Evolutionary conservation across 1,139 yeast species (phyloP), one percentile per base, ranked within the genome.

Genomic region (Geotrichum cucujoidarum): DNA sequence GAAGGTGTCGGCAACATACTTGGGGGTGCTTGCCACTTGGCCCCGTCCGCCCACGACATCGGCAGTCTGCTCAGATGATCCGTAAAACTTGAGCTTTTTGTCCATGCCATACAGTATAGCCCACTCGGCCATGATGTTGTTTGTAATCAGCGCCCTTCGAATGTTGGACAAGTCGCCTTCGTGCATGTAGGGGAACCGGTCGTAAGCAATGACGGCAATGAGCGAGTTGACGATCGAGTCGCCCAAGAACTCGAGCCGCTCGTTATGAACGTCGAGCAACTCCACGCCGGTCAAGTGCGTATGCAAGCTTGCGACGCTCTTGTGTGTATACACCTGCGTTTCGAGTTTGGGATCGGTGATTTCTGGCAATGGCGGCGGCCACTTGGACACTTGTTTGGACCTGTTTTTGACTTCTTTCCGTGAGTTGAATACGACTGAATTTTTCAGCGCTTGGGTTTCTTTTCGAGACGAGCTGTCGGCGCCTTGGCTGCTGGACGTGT

Each of bases 161-260:
- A 85, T 70, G 49, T 74, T 74, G 0, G 96, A 81, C 54, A 94
- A 68, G 39, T 80, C 82, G 33, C 98, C 98, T 71, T 94, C 98
- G 20, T 81, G 71, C 34, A 81, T 82, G 43, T 74, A 69, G 0
- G 95, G 92, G 58, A 83, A 84, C 51, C 76, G 68, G 30, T 76
- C 72, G 59, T 75, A 88, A 17, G 88, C 72, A 43, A 88, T 73
- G 53, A 78, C 70, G 0, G 97, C 83, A 43, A 86, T 81, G 40
- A 83, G 71, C 52, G 78, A 78, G 60, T 89, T 87, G 55, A 92
- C 70, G 17, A 89, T 78, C 0, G 97, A 82, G 67, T 94, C 99
- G 18, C 99, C 99, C 38, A 89, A 69, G 62, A 89, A 94, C 67
- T 94, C 99, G 34, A 92, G 72, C 47, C 98, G 74, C 70, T 94